Percentiles rank a stretch among this genome's conserved stretches.
Evolutionary conservation across 768 basidiomycete species (phyloP).

Genomic region (Sistotremastrum suecicum): DNA sequence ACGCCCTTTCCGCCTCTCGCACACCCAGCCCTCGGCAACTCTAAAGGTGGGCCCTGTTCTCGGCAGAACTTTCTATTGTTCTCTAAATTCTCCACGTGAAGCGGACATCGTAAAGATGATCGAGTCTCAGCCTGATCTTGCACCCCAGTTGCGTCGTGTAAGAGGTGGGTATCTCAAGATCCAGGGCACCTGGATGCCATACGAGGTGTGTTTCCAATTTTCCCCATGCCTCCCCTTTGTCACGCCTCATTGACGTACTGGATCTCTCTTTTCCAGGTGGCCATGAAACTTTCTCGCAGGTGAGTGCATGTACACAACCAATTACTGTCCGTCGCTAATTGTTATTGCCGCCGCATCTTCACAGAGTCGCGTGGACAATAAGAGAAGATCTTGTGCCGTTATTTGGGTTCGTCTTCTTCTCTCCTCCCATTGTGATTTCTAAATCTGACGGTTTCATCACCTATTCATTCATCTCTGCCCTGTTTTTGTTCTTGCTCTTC

Average conservation of each 20-base stretch:
- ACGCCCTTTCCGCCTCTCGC: background rate
- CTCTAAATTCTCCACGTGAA: conserved; percentile 15
- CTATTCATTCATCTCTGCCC: background rate
- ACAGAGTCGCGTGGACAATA: conserved; percentile 79
- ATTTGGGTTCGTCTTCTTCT: conserved; percentile 48
- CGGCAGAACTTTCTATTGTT: conserved; percentile 1
- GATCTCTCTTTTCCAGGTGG: conserved; percentile 34
- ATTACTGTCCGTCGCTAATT: conserved; percentile 2
- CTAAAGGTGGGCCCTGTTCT: conserved; percentile 46
- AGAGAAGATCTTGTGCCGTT: conserved; percentile 76
- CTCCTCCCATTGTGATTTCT: conserved; percentile 1
- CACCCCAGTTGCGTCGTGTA: conserved; percentile 67
- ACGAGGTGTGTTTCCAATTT: conserved; percentile 40
- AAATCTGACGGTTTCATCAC: background rate
- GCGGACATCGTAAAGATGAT: conserved; percentile 91
- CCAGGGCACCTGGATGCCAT: conserved; percentile 91
- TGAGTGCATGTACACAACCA: conserved; percentile 21
- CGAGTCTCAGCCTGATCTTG: conserved; percentile 81
- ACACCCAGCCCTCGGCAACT: conserved; percentile 60
- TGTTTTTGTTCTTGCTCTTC: background rate
- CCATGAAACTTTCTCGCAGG: conserved; percentile 68
- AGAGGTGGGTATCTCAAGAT: conserved; percentile 85
- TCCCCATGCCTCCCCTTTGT: conserved; percentile 2
- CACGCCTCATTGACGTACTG: conserved; percentile 6
- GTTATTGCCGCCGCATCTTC: conserved; percentile 6